Conservation (phyloP, 441 rosid genomes). For the Euphorbia celastroides region DNA sequence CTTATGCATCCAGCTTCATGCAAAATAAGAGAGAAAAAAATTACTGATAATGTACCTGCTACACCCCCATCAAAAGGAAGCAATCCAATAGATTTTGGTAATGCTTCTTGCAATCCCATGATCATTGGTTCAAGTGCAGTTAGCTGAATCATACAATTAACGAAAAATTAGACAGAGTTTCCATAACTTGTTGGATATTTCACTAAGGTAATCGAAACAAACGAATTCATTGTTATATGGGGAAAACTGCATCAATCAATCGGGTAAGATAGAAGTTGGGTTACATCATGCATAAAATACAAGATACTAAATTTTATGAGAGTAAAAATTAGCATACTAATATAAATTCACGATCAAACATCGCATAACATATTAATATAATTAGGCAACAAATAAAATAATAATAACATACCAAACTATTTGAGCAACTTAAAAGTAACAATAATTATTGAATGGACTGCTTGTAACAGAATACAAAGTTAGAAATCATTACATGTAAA, state of each 20-base stretch:
- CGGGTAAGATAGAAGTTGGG: background rate
- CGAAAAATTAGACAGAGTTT: constrained; percentile 18
- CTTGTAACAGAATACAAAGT: background rate
- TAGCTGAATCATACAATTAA: constrained; percentile 42
- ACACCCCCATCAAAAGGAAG: constrained; percentile 97
- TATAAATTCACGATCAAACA: background rate
- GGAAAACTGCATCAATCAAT: background rate
- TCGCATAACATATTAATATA: background rate
- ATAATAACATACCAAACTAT: background rate
- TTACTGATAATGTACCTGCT: constrained; percentile 44
- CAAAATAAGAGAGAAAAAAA: background rate
- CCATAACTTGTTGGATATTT: constrained; percentile 7
- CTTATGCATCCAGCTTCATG: background rate
- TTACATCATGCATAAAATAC: too few relatives aligned
- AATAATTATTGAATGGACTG: background rate
- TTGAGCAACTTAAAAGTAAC: background rate
- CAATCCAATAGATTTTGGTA: constrained; percentile 95
- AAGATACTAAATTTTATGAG: background rate
- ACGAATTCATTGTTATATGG: background rate
- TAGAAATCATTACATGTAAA: constrained; percentile 2
- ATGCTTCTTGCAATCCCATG: constrained; percentile 83
- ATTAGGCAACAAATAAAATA: background rate
- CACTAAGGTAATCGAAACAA: background rate
- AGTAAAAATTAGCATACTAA: constrained; percentile 1
- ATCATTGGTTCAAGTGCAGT: constrained; percentile 87